Conservation (phyloP, 495 filamentous ascomycete species). For the Hypoxylon subgilvum region DNA sequence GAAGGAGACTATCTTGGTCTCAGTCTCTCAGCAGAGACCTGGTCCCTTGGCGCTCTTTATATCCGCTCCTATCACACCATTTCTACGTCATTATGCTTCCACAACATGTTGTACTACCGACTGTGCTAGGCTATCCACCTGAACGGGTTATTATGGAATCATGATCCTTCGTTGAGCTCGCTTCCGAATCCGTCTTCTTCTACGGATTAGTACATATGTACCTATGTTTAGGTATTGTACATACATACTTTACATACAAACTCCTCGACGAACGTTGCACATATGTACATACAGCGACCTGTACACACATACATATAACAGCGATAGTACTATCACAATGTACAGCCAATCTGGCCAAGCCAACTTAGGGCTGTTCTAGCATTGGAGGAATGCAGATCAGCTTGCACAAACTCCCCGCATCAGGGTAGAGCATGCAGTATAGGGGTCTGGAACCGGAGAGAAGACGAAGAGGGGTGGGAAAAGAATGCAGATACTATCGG, state of each 20-base stretch:
- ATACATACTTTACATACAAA: too few relatives aligned
- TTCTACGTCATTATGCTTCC: slow-evolving; percentile 38
- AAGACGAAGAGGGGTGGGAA: slow-evolving; percentile 5
- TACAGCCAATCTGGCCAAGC: slow-evolving; percentile 25
- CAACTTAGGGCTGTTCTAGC: slow-evolving; percentile 10
- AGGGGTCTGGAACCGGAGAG: slow-evolving; percentile 28
- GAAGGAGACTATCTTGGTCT: slow-evolving; percentile 2
- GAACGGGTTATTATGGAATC: slow-evolving; percentile 5
- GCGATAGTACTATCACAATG: slow-evolving; percentile 6
- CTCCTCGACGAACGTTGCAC: neutral
- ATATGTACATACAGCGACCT: neutral
- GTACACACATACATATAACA: neutral
- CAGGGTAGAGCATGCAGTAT: slow-evolving; percentile 18
- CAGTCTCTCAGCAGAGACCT: slow-evolving; percentile 14
- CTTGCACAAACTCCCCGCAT: slow-evolving; percentile 33
- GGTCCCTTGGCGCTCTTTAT: slow-evolving; percentile 26
- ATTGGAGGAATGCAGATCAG: slow-evolving; percentile 33
- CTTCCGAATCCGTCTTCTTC: slow-evolving; percentile 5
- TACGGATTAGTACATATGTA: too few relatives aligned
- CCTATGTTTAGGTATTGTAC: too few relatives aligned
- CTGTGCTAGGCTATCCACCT: slow-evolving; percentile 13
- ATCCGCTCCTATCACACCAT: slow-evolving; percentile 33
- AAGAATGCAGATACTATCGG: too few relatives aligned
- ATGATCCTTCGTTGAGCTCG: slow-evolving; percentile 1
- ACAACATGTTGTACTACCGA: slow-evolving; percentile 19